Evolutionary conservation across 139 green algal species (phyloP), one percentile per base, ranked within the genome.

Genomic region (Dunaliella primolecta): DNA sequence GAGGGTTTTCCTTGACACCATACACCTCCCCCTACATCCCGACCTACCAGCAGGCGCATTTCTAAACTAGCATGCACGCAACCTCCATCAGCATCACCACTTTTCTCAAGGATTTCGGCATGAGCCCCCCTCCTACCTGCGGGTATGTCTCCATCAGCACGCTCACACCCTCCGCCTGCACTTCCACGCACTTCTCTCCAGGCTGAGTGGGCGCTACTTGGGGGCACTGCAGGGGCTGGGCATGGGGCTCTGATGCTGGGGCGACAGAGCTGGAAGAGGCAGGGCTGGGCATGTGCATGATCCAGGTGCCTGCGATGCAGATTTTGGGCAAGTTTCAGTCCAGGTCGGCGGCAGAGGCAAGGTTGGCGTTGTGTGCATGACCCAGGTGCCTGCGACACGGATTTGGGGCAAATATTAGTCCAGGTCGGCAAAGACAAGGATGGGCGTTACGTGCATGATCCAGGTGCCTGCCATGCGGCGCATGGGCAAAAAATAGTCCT

Each of bases 71-170:
- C n/a, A n/a, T n/a, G n/a, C n/a, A n/a, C n/a, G n/a, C n/a, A n/a
- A n/a, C n/a, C n/a, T n/a, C n/a, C n/a, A n/a, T n/a, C n/a, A n/a
- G n/a, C n/a, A n/a, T n/a, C n/a, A n/a, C n/a, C n/a, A n/a, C n/a
- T n/a, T n/a, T n/a, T n/a, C n/a, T n/a, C n/a, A n/a, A n/a, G n/a
- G n/a, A n/a, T n/a, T n/a, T n/a, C n/a, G n/a, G n/a, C n/a, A n/a
- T n/a, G n/a, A n/a, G n/a, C n/a, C n/a, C n/a, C n/a, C n/a, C 71
- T 7, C 77, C 2, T 34, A 81, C 77, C 77, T 81, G 35, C 3
- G 78, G 78, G 38, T 75, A 86, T n/a, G 29, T 70, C 74, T 86
- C 82, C 30, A 78, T 11, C 36, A 86, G 36, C 74, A 81, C 27
- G 15, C 36, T 86, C 29, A 24, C n/a, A 2, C 74, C 75, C 74